These are phyloP conservation scores for Recurvomyces mirabilis DNA, from an alignment of 495 filamentous ascomycete genomes.

Conservation along the genomic window DNA sequence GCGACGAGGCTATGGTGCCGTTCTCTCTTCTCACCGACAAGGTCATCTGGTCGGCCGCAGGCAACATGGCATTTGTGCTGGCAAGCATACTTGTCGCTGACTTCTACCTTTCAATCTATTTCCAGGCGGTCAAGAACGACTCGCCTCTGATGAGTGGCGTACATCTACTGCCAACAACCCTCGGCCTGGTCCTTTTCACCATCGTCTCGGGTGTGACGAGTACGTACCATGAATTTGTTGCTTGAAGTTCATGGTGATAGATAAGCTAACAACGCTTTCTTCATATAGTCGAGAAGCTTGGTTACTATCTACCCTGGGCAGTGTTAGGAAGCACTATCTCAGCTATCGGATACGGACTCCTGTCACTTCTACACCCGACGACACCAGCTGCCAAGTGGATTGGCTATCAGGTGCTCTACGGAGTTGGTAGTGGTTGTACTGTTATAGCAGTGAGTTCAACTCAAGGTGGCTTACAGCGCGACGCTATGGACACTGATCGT, in stretches of 20 bases:
- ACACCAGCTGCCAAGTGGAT: conserved; percentile 41
- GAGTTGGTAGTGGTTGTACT: conserved; percentile 29
- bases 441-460: conserved; percentile 19
- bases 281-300: conserved; percentile 30
- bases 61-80: conserved; percentile 9
- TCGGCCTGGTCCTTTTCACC: conserved; percentile 16
- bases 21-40: conserved; percentile 5
- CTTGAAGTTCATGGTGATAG: not conserved
- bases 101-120: conserved; percentile 20
- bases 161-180: conserved; percentile 14
- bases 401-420: conserved; percentile 48
- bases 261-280: not conserved
- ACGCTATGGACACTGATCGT: not conserved
- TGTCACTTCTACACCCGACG: conserved; percentile 37
- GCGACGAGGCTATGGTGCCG: conserved; percentile 20
- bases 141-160: conserved; percentile 21
- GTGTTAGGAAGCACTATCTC: conserved; percentile 25
- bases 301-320: conserved; percentile 42
- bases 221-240: conserved; percentile 1
- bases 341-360: conserved; percentile 38
- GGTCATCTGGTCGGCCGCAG: conserved; percentile 9
- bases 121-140: conserved; percentile 17
- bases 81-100: conserved; percentile 9
- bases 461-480: not conserved
- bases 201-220: conserved; percentile 10